A percentile compares a stretch with the other conserved stretches of the same genome.
phyloP scores from a whole-genome alignment of 805 yeast genomes.

The Starmerella bombicola region DNA sequence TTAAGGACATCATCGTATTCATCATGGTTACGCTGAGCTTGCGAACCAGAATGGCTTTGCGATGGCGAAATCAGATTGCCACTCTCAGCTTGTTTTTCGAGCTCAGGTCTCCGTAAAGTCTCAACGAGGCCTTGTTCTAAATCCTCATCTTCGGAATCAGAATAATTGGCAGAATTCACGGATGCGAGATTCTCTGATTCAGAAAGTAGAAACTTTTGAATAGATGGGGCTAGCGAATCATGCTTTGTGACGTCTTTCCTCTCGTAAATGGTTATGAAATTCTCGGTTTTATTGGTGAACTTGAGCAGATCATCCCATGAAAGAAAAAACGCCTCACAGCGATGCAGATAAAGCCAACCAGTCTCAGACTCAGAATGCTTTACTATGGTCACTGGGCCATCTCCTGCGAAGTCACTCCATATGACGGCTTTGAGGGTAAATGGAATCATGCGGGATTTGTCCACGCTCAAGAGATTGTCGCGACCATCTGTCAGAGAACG shows the following conservation, averaged over 20 bases:
- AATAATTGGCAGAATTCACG: too few species aligned
- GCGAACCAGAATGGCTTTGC: too few species aligned
- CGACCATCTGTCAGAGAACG: background rate
- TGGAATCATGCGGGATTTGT: background rate
- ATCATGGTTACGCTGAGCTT: too few species aligned
- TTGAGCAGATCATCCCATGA: slow-evolving; percentile 3
- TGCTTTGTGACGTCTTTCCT: background rate
- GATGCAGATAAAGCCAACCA: slow-evolving; percentile 1
- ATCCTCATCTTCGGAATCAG: too few species aligned
- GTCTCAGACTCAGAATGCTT: background rate
- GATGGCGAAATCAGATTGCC: too few species aligned
- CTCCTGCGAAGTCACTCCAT: background rate
- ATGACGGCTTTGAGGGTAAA: background rate
- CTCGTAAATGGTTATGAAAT: slow-evolving; percentile 9
- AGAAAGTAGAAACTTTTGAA: slow-evolving; percentile 1
- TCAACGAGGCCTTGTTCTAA: too few species aligned
- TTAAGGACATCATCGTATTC: too few species aligned
- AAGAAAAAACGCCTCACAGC: background rate
- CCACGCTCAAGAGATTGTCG: background rate
- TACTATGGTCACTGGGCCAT: background rate
- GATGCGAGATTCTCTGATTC: too few species aligned
- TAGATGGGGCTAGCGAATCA: slow-evolving; percentile 2
- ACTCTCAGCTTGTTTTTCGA: too few species aligned
- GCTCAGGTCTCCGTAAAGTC: too few species aligned
- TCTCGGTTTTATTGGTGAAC: background rate